Base-by-base conservation (phyloP, 768 basidiomycete genomes). In the Mycena polygramma region DNA sequence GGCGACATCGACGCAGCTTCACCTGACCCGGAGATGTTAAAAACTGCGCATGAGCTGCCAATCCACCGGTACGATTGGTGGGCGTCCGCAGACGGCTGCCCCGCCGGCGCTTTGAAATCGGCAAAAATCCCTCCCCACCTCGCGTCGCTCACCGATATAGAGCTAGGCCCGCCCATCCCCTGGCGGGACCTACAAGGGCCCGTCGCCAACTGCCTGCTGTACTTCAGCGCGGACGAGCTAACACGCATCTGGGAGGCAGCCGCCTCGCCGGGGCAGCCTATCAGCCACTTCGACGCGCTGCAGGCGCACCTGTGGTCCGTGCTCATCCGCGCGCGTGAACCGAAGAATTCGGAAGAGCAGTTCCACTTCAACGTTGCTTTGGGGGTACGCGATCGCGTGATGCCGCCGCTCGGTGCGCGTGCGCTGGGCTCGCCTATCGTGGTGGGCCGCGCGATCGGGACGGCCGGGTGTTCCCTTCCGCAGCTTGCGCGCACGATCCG, bases 241-340 rank as follows among this genome's bases (percentile, higher is more conserved):
- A 57, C 75, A 7, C 72, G 75, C n/a, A 81, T 83, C 48, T 81
- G 81, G 79, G 63, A 75, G 48, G 79, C 74, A 22, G 78, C 79
- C 8, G 58, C 66, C 11, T 71, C 68, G 15, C 48, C 57, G 36
- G 57, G 65, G 24, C 30, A 55, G 13, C 22, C 43, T 36, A 69
- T 81, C 72, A 82, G 81, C 67, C 79, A 79, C 68, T 77, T 81
- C 26, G 82, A 82, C 71, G 78, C 79, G 11, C 77, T 83, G 22
- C 78, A 80, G 30, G 81, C 82, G 4, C 80, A 81, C 68, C 53
- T 84, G 8, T 84, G 83, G 82, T 63, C 66, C 11, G 73, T 75
- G 24, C 74, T 82, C 43, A 78, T 80, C 53, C 76, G 78, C 54
- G 81, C 80, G 22, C 77, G 79, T 30, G 77, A 1, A 66, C 74